Evolutionary conservation across 208 protist genomes (phyloP).

Genomic region (Acanthamoeba quina): DNA sequence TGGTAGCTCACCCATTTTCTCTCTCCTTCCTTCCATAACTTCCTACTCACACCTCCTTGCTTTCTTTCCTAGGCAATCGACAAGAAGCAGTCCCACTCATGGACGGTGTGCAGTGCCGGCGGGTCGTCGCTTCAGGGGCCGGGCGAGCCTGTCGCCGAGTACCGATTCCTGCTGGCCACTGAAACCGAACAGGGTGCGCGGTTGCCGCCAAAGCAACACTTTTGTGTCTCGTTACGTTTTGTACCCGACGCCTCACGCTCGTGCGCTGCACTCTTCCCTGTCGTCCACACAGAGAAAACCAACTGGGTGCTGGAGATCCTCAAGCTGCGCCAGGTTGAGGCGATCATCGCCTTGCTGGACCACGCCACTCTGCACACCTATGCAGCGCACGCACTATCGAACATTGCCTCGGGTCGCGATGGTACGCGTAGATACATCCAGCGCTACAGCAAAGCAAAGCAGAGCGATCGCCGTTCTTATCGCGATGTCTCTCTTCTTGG

Average conservation of each 20-base stretch:
- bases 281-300: slow-evolving; percentile 38
- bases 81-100: slow-evolving; percentile 40
- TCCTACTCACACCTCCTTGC: background rate
- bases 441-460: background rate
- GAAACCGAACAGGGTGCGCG: slow-evolving; percentile 27
- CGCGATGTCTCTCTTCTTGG: background rate
- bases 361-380: slow-evolving; percentile 26
- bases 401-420: slow-evolving; percentile 44
- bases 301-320: slow-evolving; percentile 71
- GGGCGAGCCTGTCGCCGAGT: slow-evolving; percentile 24
- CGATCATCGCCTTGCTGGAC: slow-evolving; percentile 29
- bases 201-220: background rate
- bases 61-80: background rate
- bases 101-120: background rate
- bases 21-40: background rate
- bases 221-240: background rate
- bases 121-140: background rate
- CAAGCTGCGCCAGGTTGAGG: slow-evolving; percentile 1
- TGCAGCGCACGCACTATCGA: slow-evolving; percentile 33
- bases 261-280: background rate
- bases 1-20: background rate
- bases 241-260: background rate
- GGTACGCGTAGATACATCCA: background rate
- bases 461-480: background rate
- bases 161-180: slow-evolving; percentile 52